Evolutionary conservation across 2,329 filamentous ascomycete species (phyloP).

Genomic region (Diaporthe sp.): DNA sequence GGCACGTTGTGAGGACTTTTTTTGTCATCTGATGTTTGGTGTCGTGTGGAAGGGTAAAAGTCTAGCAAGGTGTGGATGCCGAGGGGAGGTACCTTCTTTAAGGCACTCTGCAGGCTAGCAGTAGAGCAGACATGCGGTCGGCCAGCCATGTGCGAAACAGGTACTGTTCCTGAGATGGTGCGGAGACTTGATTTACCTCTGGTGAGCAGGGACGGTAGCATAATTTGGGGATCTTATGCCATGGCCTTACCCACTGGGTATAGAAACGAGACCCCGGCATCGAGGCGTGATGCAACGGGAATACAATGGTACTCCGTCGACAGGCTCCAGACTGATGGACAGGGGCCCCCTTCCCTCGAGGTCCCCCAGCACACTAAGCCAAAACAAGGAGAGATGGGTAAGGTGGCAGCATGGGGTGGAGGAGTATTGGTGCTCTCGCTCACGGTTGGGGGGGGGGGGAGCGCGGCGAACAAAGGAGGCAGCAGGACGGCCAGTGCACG

Average conservation of each 20-base stretch:
- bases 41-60: constrained; percentile 46
- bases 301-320: constrained; percentile 32
- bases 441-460: constrained; percentile 39
- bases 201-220: constrained; percentile 62
- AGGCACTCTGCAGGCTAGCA: constrained; percentile 52
- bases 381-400: constrained; percentile 26
- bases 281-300: constrained; percentile 55
- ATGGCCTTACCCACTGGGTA: constrained; percentile 61
- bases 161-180: constrained; percentile 57
- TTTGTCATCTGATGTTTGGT: constrained; percentile 60
- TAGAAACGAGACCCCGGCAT: constrained; percentile 59
- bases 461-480: constrained; percentile 56
- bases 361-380: constrained; percentile 26
- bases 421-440: neutral
- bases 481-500: constrained; percentile 49
- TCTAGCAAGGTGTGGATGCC: constrained; percentile 46
- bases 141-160: constrained; percentile 56
- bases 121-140: constrained; percentile 60
- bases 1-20: constrained; percentile 39
- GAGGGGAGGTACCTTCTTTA: constrained; percentile 53
- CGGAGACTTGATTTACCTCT: constrained; percentile 56
- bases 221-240: constrained; percentile 71
- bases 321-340: constrained; percentile 44
- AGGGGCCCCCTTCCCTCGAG: constrained; percentile 40
- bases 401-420: constrained; percentile 15